Evolutionary conservation across 805 yeast species (phyloP).

Genomic region (Candida boidinii): DNA sequence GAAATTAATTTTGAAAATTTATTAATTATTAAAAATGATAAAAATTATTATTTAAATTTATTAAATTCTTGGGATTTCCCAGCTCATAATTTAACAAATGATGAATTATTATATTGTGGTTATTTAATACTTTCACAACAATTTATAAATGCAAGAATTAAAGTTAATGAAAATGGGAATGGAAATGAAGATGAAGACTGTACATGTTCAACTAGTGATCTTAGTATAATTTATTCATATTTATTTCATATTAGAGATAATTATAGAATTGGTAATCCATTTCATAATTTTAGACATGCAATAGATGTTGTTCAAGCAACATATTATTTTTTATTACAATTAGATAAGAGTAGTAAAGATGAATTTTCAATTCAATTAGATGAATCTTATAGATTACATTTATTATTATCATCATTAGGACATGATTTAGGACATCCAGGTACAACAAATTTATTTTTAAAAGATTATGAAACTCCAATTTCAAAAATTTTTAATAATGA

Average conservation of each 20-base stretch:
- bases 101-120: slow-evolving; percentile 59
- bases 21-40: slow-evolving; percentile 15
- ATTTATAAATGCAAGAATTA: background rate
- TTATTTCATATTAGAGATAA: slow-evolving; percentile 65
- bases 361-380: slow-evolving; percentile 8
- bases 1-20: slow-evolving; percentile 22
- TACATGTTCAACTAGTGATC: slow-evolving; percentile 1
- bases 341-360: slow-evolving; percentile 5
- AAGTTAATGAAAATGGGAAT: background rate
- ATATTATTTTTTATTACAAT: slow-evolving; percentile 41
- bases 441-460: slow-evolving; percentile 70
- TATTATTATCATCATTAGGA: slow-evolving; percentile 79
- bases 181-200: background rate
- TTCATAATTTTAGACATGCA: slow-evolving; percentile 94
- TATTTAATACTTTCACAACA: slow-evolving; percentile 36
- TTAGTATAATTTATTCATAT: slow-evolving; percentile 45
- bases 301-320: slow-evolving; percentile 92
- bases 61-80: slow-evolving; percentile 63
- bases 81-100: slow-evolving; percentile 54
- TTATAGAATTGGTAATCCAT: slow-evolving; percentile 79
- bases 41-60: slow-evolving; percentile 23
- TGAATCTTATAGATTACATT: slow-evolving; percentile 39
- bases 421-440: slow-evolving; percentile 98
- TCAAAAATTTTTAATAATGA: slow-evolving; percentile 52
- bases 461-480: slow-evolving; percentile 51